Evolutionary conservation across 2,329 filamentous ascomycete genomes (phyloP), one percentile per base, ranked within the genome.

Genomic region (Laburnicola sp.): DNA sequence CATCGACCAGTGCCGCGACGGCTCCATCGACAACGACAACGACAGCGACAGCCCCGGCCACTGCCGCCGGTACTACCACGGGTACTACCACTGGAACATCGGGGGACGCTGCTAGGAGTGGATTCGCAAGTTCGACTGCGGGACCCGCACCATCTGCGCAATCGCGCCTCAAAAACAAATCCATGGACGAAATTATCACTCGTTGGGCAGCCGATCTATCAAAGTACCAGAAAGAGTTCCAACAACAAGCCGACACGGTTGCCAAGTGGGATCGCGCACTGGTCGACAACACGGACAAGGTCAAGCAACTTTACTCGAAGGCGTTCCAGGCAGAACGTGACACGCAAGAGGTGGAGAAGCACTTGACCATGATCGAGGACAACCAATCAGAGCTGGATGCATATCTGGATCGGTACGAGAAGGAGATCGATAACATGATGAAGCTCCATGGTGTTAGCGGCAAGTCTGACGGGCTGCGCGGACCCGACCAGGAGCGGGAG

Each of bases 131-230:
- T 26, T 95, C 91, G 1, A 96, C 89, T 3, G 80, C 84, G 30
- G 92, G 92, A 0, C 91, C 92, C 1, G 79, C 86, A 2, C 93
- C 94, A 11, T 87, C 91, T 50, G 76, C 80, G 2, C 85, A 95
- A 65, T 94, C 93, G 3, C 87, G 94, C 26, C 80, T 99, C 32
- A 96, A 96, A 79, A 96, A 97, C 75, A 97, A 96, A 77, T 96
- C 93, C 0, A 97, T 99, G 89, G 94, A 99, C 68, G 94, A 99
- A 71, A 97, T 99, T 58, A 91, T 99, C 59, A 97, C 91, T 3
- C 86, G 91, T 28, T 99, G 94, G 94, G 94, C 94, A 2, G 91
- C 91, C 0, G 94, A 97, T 68, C 79, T 99, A 43, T 88, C 91
- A 46, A 95, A 96, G 68, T 97, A 99, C 69, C 93, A 97, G 68